Conservation (phyloP, 331 rosid genomes). For the Malus hybrid region DNA sequence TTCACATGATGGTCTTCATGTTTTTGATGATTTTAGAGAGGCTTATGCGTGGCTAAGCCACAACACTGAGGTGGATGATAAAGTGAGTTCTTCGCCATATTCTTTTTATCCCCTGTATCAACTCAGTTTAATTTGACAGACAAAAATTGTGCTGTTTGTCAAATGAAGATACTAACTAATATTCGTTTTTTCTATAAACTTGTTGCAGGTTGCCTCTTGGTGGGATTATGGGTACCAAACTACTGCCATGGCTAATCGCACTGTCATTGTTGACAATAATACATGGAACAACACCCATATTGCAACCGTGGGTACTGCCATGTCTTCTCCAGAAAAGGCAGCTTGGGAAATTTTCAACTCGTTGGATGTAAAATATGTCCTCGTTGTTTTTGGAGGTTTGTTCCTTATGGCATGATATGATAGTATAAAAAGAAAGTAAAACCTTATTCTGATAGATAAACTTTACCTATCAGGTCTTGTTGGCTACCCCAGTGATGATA, state of each 20-base stretch:
- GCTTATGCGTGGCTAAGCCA: slow-evolving; percentile 98
- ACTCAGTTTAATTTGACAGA: background rate
- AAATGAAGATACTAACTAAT: background rate
- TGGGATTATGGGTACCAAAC: slow-evolving; percentile 99
- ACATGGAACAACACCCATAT: slow-evolving; percentile 99
- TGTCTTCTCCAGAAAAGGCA: slow-evolving; percentile 99
- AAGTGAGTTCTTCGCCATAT: slow-evolving; percentile 41
- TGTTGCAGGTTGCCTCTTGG: slow-evolving; percentile 96
- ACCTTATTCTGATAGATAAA: slow-evolving; percentile 24
- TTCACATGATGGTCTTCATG: slow-evolving; percentile 85
- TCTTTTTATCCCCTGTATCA: background rate
- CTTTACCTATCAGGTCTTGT: slow-evolving; percentile 65
- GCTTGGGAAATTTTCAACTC: slow-evolving; percentile 99
- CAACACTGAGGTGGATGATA: slow-evolving; percentile 95
- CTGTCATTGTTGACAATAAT: slow-evolving; percentile 97
- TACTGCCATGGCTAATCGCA: slow-evolving; percentile 99
- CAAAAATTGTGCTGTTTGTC: background rate
- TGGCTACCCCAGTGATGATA: slow-evolving; percentile 98
- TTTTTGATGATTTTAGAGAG: slow-evolving; percentile 98
- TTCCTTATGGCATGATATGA: slow-evolving; percentile 20
- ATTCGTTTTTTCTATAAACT: slow-evolving; percentile 8
- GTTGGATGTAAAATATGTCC: slow-evolving; percentile 97
- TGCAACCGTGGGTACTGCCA: slow-evolving; percentile 99
- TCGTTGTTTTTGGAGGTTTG: slow-evolving; percentile 98
- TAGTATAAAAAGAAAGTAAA: background rate